phyloP scores from a whole-genome alignment of 345 rosid genomes.

The Atalantia buxifolia region DNA sequence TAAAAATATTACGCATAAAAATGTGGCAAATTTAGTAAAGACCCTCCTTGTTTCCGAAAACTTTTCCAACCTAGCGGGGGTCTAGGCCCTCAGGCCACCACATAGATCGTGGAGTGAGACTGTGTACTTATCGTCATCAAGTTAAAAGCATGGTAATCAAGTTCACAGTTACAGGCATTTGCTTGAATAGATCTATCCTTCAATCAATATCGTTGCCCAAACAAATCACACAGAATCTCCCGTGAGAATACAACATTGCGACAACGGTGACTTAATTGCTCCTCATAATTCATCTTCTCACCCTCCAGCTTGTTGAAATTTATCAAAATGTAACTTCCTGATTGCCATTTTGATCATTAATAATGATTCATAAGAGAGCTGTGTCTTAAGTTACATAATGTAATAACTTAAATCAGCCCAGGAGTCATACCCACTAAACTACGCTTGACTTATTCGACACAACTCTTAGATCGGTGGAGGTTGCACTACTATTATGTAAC shows the following conservation, averaged over 20 bases:
- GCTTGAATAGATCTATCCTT: neutral
- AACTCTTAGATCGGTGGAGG: no score
- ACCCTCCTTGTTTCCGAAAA: no score
- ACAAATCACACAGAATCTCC: neutral
- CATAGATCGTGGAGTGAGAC: neutral
- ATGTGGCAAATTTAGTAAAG: no score
- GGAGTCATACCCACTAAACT: no score
- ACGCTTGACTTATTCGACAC: no score
- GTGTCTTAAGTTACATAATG: no score
- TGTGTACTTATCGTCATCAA: no score
- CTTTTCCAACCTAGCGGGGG: no score
- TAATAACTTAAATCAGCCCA: no score
- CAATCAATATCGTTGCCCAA: neutral
- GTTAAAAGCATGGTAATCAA: neutral
- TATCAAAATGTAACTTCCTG: neutral
- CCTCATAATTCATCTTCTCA: neutral
- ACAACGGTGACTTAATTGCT: neutral
- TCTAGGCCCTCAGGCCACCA: no score
- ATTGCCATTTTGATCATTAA: neutral
- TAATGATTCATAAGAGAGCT: neutral
- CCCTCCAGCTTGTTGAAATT: neutral
- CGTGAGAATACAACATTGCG: neutral
- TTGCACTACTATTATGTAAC: no score
- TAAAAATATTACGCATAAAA: no score
- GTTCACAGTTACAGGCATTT: neutral